Conservation (phyloP, 768 basidiomycete species). For the Symmetrospora coprosmae region DNA sequence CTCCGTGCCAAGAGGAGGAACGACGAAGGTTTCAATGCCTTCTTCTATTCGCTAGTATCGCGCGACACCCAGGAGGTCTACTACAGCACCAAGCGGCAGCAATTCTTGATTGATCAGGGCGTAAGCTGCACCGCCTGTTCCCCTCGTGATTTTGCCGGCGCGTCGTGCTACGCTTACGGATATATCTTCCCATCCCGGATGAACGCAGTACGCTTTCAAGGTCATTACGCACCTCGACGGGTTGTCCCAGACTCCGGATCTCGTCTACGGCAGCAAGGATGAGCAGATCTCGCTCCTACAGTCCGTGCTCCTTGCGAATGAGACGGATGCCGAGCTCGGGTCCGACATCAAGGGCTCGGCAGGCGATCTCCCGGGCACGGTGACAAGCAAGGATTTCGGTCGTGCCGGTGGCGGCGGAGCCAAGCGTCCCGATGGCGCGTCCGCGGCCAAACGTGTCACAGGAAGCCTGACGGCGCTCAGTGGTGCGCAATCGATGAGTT, state of each 20-base stretch:
- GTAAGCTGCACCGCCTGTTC: slow-evolving; percentile 27
- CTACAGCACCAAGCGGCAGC: slow-evolving; percentile 96
- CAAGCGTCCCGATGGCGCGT: slow-evolving; percentile 41
- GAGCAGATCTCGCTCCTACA: slow-evolving; percentile 95
- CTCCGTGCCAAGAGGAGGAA: slow-evolving; percentile 92
- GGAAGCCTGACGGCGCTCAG: slow-evolving; percentile 70
- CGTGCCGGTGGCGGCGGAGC: slow-evolving; percentile 46
- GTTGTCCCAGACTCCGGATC: slow-evolving; percentile 63
- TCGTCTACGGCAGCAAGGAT: slow-evolving; percentile 79
- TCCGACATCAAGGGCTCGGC: slow-evolving; percentile 60
- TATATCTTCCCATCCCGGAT: slow-evolving; percentile 15
- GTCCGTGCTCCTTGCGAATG: slow-evolving; percentile 77
- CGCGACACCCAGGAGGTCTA: slow-evolving; percentile 84
- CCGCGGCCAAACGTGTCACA: slow-evolving; percentile 55
- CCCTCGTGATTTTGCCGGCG: neutral
- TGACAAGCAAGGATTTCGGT: slow-evolving; percentile 37
- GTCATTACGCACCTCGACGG: slow-evolving; percentile 97
- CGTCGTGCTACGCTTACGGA: neutral
- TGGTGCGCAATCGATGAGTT: slow-evolving; percentile 39
- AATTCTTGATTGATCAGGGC: slow-evolving; percentile 86
- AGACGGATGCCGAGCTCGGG: slow-evolving; percentile 75
- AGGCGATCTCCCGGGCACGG: slow-evolving; percentile 69
- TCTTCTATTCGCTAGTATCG: slow-evolving; percentile 97
- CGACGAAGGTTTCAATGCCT: slow-evolving; percentile 98
- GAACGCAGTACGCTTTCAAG: slow-evolving; percentile 97